Evolutionary conservation across 2,329 filamentous ascomycete genomes (phyloP), one percentile per base, ranked within the genome.

Genomic region (Claviceps pazoutovae): DNA sequence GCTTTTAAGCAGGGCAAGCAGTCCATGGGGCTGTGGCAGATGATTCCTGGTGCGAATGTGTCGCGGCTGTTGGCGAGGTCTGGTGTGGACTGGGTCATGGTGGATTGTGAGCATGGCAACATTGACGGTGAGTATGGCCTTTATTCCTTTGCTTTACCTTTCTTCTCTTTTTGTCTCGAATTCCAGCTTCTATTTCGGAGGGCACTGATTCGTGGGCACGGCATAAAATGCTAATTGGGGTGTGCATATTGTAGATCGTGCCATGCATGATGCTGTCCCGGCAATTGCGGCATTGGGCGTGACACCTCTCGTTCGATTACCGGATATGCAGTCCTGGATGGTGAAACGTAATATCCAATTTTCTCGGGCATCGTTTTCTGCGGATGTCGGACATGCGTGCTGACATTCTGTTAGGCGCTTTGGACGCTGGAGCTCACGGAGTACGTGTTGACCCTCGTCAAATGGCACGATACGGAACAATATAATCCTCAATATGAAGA

Each of bases 61-160:
- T 79, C 79, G 5, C 72, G 80, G 50, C 64, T 74, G 17, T 68
- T 87, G 47, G 81, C 83, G 1, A 70, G 79, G 51, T 66, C 75
- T 1, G 82, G 80, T 1, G 72, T 82, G 1, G 82, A 86, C 61
- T 85, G 82, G 74, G 76, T 87, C 9, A 70, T 84, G 63, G 76
- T 78, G 49, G 75, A 76, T 55, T 74, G 73, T 52, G 75, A 75
- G 58, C 75, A 78, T 57, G 75, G 75, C 8, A 74, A 72, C 55
- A 66, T 77, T 53, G 72, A 73, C 39, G 74, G 69, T 71, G 58
- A 37, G 58, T 49, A 26, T 45, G 21, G 14, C 23, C 11, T 46
- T 3, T 8, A 34, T n/a, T 38, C 21, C 2, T n/a, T 36, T 30
- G n/a, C 16, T 39, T 14, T 26, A 9, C 30, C 34, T 30, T 14